Conservation (phyloP, 2,329 filamentous ascomycete species). For the Cytospora paraplurivora region DNA sequence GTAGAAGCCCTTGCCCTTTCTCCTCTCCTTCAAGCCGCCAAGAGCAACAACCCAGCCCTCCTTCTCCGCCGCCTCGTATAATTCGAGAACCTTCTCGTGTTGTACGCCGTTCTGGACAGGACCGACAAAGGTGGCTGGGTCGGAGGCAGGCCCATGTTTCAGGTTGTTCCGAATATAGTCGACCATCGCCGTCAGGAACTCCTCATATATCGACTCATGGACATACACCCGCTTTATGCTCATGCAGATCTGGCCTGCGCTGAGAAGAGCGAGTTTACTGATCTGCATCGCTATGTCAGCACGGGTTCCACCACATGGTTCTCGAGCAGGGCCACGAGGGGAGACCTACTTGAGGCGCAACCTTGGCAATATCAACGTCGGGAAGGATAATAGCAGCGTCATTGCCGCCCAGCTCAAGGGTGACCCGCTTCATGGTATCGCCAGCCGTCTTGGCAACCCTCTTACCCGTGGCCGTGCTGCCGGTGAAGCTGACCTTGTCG, state of each 20-base stretch:
- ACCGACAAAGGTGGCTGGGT: slow-evolving; percentile 47
- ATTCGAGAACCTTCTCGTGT: slow-evolving; percentile 54
- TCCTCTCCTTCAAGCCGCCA: slow-evolving; percentile 42
- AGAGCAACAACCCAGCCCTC: slow-evolving; percentile 50
- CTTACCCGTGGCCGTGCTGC: slow-evolving; percentile 46
- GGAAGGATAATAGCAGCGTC: slow-evolving; percentile 46
- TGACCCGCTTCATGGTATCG: slow-evolving; percentile 50
- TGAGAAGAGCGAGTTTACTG: slow-evolving; percentile 54
- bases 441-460: slow-evolving; percentile 46
- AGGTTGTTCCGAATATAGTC: slow-evolving; percentile 42
- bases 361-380: slow-evolving; percentile 46
- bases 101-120: slow-evolving; percentile 64
- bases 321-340: neutral
- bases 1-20: slow-evolving; percentile 49
- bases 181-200: slow-evolving; percentile 50
- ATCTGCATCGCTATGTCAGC: slow-evolving; percentile 32
- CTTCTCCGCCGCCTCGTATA: slow-evolving; percentile 51
- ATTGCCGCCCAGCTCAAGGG: slow-evolving; percentile 45
- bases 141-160: slow-evolving; percentile 46
- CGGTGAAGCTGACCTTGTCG: slow-evolving; percentile 66
- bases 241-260: slow-evolving; percentile 58
- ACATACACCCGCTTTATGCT: slow-evolving; percentile 54
- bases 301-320: neutral
- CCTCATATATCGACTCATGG: slow-evolving; percentile 51
- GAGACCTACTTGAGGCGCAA: slow-evolving; percentile 34